Base-by-base conservation (phyloP, 1,139 yeast genomes). In the Yamadazyma blattariae region DNA sequence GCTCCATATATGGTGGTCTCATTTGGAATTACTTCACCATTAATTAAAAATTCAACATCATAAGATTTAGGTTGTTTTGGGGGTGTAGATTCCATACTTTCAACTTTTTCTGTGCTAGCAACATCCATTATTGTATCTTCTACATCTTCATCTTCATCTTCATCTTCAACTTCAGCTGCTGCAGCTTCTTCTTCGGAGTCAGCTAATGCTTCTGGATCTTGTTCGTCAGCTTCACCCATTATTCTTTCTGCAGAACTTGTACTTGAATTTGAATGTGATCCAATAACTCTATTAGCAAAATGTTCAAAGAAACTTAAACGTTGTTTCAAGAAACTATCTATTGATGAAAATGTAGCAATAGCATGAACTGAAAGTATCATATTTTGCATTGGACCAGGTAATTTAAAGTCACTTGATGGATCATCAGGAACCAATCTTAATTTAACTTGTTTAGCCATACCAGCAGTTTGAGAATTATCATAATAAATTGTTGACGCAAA, bases 1-100 rank as follows among this genome's bases (percentile, higher is more conserved):
- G 92, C 95, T 4, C 95, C 95, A 57, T 81, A 84, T 3, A 90
- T 73, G 0, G 96, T 86, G 3, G 86, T 78, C 39, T 81, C 89
- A 24, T 67, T 65, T 1, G 90, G 83, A 16, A 88, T 68, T 0
- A 62, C 65, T 41, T 79, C 79, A 11, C 76, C 89, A 42, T 80
- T 71, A 17, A 82, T 61, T 6, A 65, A 63, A 52, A 89, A 89
- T 44, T 82, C 86, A 35, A 83, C 61, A 37, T 69, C 44, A 18
- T 30, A 19, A 48, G 15, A 33, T 30, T 7, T 46, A 39, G 18
- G 41, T 42, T 23, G 5, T 17, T 17, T 7, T n/a, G n/a, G n/a
- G n/a, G n/a, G n/a, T n/a, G n/a, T n/a, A n/a, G n/a, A n/a, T 17
- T 17, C 7, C 5, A 17, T 7, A n/a, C 14, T 34, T 43, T 4